Percentiles rank a stretch among this genome's conserved stretches.
phyloP scores from a whole-genome alignment of 2,329 filamentous ascomycete genomes.

The Aspergillus sclerotialis region DNA sequence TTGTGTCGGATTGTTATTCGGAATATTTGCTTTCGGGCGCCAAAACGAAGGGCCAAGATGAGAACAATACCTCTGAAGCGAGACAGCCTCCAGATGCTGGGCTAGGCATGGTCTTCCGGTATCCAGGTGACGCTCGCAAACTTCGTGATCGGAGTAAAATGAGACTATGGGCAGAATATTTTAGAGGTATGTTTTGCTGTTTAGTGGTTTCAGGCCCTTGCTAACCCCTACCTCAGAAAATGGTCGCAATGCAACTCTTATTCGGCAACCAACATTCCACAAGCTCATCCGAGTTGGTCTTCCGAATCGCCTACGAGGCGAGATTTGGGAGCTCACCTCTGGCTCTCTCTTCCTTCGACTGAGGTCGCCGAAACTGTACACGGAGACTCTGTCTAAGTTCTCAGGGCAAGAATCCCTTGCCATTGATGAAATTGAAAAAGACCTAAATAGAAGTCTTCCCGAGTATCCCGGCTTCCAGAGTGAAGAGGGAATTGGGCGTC shows the following conservation, averaged over 20 bases:
- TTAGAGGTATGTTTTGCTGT: conserved; percentile 46
- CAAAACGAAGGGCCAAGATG: conserved; percentile 44
- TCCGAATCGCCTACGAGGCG: conserved; percentile 84
- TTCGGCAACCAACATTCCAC: conserved; percentile 95
- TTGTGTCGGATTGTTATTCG: conserved; percentile 82
- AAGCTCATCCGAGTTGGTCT: conserved; percentile 93
- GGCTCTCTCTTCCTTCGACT: conserved; percentile 84
- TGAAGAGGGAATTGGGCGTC: conserved; percentile 83
- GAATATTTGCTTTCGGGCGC: conserved; percentile 62
- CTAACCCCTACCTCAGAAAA: conserved; percentile 55
- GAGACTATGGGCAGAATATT: conserved; percentile 92
- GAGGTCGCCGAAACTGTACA: conserved; percentile 75
- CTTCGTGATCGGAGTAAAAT: conserved; percentile 94
- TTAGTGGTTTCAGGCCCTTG: conserved; percentile 1
- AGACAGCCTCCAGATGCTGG: conserved; percentile 77
- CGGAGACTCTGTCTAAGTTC: conserved; percentile 76
- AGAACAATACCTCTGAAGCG: conserved; percentile 34
- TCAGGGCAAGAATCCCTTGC: conserved; percentile 83
- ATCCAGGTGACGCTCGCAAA: conserved; percentile 91
- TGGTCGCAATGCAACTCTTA: conserved; percentile 81
- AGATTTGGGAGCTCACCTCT: conserved; percentile 92
- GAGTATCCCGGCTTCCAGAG: conserved; percentile 98
- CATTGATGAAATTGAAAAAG: conserved; percentile 98
- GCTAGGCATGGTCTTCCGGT: conserved; percentile 84
- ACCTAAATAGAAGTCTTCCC: conserved; percentile 89